Percentiles rank a stretch among this genome's conserved stretches.
Conservation (phyloP, 2,329 filamentous ascomycete species). For the Intubia oerlemansii region DNA sequence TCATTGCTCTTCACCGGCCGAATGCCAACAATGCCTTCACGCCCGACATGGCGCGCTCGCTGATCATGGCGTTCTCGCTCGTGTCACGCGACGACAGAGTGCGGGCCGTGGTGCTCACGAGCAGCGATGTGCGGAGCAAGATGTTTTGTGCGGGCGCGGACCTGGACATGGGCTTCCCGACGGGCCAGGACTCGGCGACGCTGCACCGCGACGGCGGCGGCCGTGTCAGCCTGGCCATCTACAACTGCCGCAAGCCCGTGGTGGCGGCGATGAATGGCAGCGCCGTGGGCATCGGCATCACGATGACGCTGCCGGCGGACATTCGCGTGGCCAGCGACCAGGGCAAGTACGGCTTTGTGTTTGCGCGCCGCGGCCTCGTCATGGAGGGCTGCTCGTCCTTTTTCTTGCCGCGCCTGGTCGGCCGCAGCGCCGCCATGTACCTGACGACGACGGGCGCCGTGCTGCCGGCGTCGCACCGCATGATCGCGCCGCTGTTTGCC, state of each 20-base stretch:
- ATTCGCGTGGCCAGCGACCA: conserved; percentile 29
- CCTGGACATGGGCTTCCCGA: conserved; percentile 15
- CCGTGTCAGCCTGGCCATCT: conserved; percentile 29
- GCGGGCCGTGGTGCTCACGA: conserved; percentile 31
- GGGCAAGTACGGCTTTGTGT: conserved; percentile 56
- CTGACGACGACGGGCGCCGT: conserved; percentile 45
- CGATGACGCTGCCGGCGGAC: conserved; percentile 34
- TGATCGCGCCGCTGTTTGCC: conserved; percentile 41
- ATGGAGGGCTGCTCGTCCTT: conserved; percentile 54
- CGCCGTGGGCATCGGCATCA: conserved; percentile 39
- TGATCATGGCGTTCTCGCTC: conserved; percentile 29
- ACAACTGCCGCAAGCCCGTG: conserved; percentile 34
- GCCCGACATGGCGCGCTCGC: conserved; percentile 36
- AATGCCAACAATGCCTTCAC: conserved; percentile 50
- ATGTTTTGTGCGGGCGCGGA: conserved; percentile 40
- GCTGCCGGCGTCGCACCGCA: conserved; percentile 26
- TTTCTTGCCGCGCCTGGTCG: conserved; percentile 51
- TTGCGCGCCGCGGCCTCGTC: conserved; percentile 44
- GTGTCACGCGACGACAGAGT: conserved; percentile 32
- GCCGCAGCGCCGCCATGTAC: conserved; percentile 39
- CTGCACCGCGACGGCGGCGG: conserved; percentile 29
- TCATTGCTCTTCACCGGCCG: conserved; percentile 44
- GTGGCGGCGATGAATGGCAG: conserved; percentile 36
- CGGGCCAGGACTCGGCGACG: conserved; percentile 8
- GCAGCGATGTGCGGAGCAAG: conserved; percentile 22